These are phyloP conservation scores for Annulohypoxylon bovei DNA, from an alignment of 495 filamentous ascomycete genomes.

Conservation along the genomic window DNA sequence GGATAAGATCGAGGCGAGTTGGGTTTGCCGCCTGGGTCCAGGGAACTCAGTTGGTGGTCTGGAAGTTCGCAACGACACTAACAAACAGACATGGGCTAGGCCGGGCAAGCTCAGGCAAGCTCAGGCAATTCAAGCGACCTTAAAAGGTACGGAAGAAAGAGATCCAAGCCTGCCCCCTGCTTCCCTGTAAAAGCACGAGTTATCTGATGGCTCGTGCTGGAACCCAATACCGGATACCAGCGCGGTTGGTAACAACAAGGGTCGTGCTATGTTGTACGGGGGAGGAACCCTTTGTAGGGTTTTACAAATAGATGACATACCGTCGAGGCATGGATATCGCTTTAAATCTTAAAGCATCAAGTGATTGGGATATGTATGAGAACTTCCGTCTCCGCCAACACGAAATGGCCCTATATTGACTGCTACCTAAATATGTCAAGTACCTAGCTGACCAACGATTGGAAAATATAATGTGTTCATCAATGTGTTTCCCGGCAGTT, in stretches of 20 bases:
- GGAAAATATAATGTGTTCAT: neutral
- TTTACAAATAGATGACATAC: slow-evolving; percentile 12
- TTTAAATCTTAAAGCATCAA: slow-evolving; percentile 1
- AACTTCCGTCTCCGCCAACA: slow-evolving; percentile 1
- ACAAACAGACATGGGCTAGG: neutral
- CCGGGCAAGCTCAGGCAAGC: slow-evolving; percentile 2
- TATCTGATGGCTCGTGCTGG: slow-evolving; percentile 26
- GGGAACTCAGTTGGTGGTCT: slow-evolving; percentile 27
- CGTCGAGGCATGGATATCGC: neutral
- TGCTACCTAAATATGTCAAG: neutral
- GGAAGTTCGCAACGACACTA: slow-evolving; percentile 11
- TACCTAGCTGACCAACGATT: neutral
- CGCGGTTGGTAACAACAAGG: slow-evolving; percentile 23
- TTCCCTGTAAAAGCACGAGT: slow-evolving; percentile 18
- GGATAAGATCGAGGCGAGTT: slow-evolving; percentile 6
- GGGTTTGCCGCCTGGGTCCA: slow-evolving; percentile 25
- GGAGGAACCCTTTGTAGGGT: slow-evolving; percentile 9
- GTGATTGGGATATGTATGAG: slow-evolving; percentile 3
- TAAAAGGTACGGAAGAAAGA: slow-evolving; percentile 11
- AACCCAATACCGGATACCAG: slow-evolving; percentile 21
- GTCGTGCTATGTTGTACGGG: slow-evolving; percentile 4
- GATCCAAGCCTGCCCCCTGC: slow-evolving; percentile 14
- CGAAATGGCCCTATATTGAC: neutral
- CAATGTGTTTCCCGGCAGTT: slow-evolving; percentile 1
- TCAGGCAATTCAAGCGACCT: slow-evolving; percentile 33